Evolutionary conservation across 2,329 filamentous ascomycete genomes (phyloP).

Genomic region (Ophiostoma pallidulum): DNA sequence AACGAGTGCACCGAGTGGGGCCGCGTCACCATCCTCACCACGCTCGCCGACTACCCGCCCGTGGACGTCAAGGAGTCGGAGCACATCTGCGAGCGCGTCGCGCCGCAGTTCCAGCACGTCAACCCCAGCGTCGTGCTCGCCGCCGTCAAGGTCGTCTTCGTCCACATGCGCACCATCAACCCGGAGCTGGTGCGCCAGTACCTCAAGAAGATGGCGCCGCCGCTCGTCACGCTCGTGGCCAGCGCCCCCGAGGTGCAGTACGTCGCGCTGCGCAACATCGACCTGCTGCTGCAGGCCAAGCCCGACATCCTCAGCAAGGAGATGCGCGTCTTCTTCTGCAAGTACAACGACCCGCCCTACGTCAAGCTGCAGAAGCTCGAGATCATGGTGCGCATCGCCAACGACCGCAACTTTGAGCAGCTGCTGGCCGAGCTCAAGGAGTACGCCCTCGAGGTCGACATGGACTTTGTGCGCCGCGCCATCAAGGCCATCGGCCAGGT

Average conservation of each 20-base stretch:
- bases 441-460: constrained; percentile 95
- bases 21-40: constrained; percentile 83
- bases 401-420: constrained; percentile 93
- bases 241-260: constrained; percentile 97
- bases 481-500: constrained; percentile 96
- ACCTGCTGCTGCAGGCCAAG: constrained; percentile 88
- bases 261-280: constrained; percentile 91
- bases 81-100: constrained; percentile 93
- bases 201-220: constrained; percentile 97
- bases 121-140: constrained; percentile 94
- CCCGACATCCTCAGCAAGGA: constrained; percentile 96
- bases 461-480: constrained; percentile 93
- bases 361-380: constrained; percentile 96
- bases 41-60: constrained; percentile 78
- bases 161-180: constrained; percentile 83
- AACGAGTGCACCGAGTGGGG: constrained; percentile 99
- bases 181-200: constrained; percentile 74
- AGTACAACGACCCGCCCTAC: constrained; percentile 97
- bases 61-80: constrained; percentile 90
- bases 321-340: constrained; percentile 97
- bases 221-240: constrained; percentile 87
- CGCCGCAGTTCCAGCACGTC: constrained; percentile 96
- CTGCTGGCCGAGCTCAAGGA: constrained; percentile 90
- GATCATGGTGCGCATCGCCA: constrained; percentile 98
- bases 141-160: constrained; percentile 96